Evolutionary conservation across 192 early-diverging fungal species (phyloP).

Genomic region (Linderina pennispora): DNA sequence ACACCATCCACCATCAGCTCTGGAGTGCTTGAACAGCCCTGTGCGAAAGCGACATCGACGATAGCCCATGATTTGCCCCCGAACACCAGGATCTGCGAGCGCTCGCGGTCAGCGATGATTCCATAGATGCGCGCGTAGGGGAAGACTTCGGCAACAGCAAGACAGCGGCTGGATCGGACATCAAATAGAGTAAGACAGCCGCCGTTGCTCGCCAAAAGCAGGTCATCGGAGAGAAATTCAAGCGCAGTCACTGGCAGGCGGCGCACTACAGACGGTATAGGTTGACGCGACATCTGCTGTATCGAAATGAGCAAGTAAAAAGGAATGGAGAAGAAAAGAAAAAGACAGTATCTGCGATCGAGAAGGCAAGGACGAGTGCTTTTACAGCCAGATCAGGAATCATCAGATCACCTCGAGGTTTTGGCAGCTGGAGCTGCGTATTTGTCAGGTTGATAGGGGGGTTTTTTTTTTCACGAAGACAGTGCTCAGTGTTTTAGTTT

Average conservation of each 20-base stretch:
- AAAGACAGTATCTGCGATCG: too few species aligned
- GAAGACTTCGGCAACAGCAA: conserved; percentile 13
- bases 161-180: not conserved
- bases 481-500: too few species aligned
- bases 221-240: conserved; percentile 25
- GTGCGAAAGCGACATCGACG: conserved; percentile 5
- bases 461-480: too few species aligned
- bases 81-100: conserved; percentile 22
- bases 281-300: too few species aligned
- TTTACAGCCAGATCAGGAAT: too few species aligned
- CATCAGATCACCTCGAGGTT: too few species aligned
- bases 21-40: not conserved
- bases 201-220: conserved; percentile 41
- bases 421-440: too few species aligned
- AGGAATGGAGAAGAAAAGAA: too few species aligned
- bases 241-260: conserved; percentile 39
- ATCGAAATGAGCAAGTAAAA: too few species aligned
- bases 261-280: conserved; percentile 1
- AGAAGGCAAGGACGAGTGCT: too few species aligned
- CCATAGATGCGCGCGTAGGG: conserved; percentile 39
- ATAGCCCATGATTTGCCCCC: conserved; percentile 48
- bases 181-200: conserved; percentile 32
- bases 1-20: conserved; percentile 17
- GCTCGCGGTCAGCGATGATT: conserved; percentile 8
- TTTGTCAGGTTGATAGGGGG: too few species aligned